phyloP scores from a whole-genome alignment of 2,329 filamentous ascomycete genomes.

The Fusarium drepaniforme region DNA sequence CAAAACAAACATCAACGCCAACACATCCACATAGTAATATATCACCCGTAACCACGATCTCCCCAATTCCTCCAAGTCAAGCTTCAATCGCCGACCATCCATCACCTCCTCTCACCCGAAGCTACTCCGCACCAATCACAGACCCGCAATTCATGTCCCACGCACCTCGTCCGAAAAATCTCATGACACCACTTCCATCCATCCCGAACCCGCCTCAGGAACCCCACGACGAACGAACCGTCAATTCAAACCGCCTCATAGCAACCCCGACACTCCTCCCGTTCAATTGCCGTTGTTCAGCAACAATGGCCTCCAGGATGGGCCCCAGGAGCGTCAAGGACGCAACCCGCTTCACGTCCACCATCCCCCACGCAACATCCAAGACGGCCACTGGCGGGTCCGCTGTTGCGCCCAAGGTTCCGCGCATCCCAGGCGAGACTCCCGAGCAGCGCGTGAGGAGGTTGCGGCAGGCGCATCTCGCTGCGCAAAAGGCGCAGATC shows the following conservation, averaged over 20 bases:
- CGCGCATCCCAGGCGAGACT: slow-evolving; percentile 65
- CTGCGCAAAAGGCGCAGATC: slow-evolving; percentile 70
- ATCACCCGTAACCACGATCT: not conserved
- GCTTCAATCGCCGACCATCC: not conserved
- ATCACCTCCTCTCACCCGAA: slow-evolving; percentile 48
- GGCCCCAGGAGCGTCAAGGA: slow-evolving; percentile 79
- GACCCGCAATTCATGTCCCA: slow-evolving; percentile 42
- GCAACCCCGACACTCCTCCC: not conserved
- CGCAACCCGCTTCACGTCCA: slow-evolving; percentile 77
- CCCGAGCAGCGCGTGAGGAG: slow-evolving; percentile 77
- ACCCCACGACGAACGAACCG: slow-evolving; percentile 16
- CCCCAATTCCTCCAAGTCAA: not conserved
- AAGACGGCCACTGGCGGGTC: slow-evolving; percentile 60
- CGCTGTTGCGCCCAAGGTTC: slow-evolving; percentile 47
- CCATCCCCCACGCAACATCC: slow-evolving; percentile 72
- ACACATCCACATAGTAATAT: not conserved
- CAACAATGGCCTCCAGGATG: slow-evolving; percentile 57
- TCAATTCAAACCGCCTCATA: slow-evolving; percentile 2
- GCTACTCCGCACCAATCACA: slow-evolving; percentile 54
- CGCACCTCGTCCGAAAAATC: slow-evolving; percentile 49
- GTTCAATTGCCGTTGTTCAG: not conserved
- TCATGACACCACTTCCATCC: slow-evolving; percentile 50
- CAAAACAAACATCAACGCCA: not conserved
- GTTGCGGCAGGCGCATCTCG: slow-evolving; percentile 75
- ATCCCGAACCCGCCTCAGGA: slow-evolving; percentile 35